Base-by-base conservation (phyloP, 352 stramenopile species). In the Phytophthora agathidicida region DNA sequence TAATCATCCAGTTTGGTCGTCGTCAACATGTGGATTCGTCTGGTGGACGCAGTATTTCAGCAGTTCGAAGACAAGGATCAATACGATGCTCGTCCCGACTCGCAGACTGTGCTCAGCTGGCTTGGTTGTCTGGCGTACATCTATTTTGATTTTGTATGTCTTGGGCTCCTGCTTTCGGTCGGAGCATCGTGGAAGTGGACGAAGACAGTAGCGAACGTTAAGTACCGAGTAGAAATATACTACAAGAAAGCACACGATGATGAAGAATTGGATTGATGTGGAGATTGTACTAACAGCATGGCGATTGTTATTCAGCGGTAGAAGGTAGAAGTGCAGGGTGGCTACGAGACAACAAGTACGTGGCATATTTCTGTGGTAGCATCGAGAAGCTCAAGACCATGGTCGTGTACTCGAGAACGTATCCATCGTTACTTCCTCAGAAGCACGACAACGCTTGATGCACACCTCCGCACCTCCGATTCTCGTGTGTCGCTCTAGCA, bases 121-220 rank as follows among this genome's bases (percentile, higher is more conserved):
- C 16, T 17, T n/a, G n/a, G 11, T 13, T 5, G 31, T 22, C 44
- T 39, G 44, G 44, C 28, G 16, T 20, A 31, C 43, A 36, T 55
- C 27, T 51, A 58, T 58, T 64, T 64, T 62, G 55, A 64, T 64
- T 62, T 62, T 64, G 55, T 64, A 52, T 45, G 55, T 58, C 36
- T 46, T 58, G 55, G 42, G 28, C 50, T 24, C 17, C 22, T 53
- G 31, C 17, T 3, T 22, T 14, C 30, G 13, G 22, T 9, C 17
- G 20, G 19, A 17, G 7, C 41, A 22, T 44, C 16, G 35, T 5
- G 31, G 31, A 16, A 19, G 44, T 9, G 52, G 28, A 9, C 44
- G 45, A 45, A 58, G 11, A 48, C 37, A 58, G 44, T 37, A 63
- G 32, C 53, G 53, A n/a, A 54, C 44, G 35, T 59, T 58, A 64